Base-by-base conservation (phyloP, 164 flowering plant genomes). In the Stephania japonica region DNA sequence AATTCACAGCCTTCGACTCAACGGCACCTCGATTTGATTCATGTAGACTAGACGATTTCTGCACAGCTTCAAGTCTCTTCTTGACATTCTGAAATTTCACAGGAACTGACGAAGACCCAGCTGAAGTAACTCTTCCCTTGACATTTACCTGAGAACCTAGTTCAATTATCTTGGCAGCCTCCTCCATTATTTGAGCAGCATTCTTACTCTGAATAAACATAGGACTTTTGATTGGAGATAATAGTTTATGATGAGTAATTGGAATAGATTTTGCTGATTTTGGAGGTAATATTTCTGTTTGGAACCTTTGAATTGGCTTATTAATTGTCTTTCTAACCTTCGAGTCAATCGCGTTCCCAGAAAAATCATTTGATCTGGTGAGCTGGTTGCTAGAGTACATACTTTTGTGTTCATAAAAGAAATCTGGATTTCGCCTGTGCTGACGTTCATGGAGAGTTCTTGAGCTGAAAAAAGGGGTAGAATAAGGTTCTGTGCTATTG, bases 141-240 rank as follows among this genome's bases (percentile, higher is more conserved):
- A 56, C 47, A 78, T 72, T 72, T 38, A 72, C 38, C 47, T 76
- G 87, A 49, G 86, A 86, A 71, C 90, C 84, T 10, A 87, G 84
- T 38, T 86, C 92, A 68, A 93, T 86, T 26, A 95, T 90, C 81
- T 82, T 93, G 8, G 97, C 84, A 75, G 97, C 97, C 61, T 89
- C 91, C 85, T 93, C 99, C 93, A 93, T 89, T 79, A 93, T 77
- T 69, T 90, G 87, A 75, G 91, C 90, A 18, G 89, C 91, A 82
- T 86, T 85, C 79, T 81, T 90, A 7, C 85, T 72, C 38, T 86
- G 86, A 67, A 83, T 73, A 61, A 85, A 89, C 10, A 83, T 88
- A 62, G 88, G 89, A 77, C 81, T 87, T 80, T 85, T 90, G 63
- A 93, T 90, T 42, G 98, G 98, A 76, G 98, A 96, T 74, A 93